phyloP scores from a whole-genome alignment of 768 basidiomycete species.

The Panaeolus papilionaceus region DNA sequence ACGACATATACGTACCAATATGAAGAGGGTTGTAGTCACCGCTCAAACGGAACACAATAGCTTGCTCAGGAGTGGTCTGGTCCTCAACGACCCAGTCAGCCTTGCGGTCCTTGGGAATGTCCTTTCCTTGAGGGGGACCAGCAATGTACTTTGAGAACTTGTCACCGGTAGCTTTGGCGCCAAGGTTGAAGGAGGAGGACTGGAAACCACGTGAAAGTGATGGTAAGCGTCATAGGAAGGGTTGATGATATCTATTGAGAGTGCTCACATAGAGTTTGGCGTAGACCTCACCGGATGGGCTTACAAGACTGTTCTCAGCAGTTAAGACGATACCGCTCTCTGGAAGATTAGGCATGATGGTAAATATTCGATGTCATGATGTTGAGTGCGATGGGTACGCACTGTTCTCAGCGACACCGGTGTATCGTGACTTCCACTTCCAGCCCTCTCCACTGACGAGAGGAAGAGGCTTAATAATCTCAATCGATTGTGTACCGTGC shows the following conservation, averaged over 20 bases:
- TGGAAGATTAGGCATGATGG: slow-evolving; percentile 33
- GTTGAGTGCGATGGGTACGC: slow-evolving; percentile 30
- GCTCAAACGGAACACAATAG: slow-evolving; percentile 72
- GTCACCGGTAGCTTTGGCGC: slow-evolving; percentile 65
- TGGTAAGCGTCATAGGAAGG: background rate
- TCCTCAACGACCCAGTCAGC: slow-evolving; percentile 69
- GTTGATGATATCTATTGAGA: background rate
- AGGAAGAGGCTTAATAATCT: slow-evolving; percentile 81
- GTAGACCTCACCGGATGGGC: slow-evolving; percentile 63
- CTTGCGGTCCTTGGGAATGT: slow-evolving; percentile 62
- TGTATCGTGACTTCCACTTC: slow-evolving; percentile 70
- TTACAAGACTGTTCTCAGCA: slow-evolving; percentile 65
- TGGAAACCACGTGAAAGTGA: slow-evolving; percentile 28
- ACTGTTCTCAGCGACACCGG: slow-evolving; percentile 86
- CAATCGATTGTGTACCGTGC: slow-evolving; percentile 81
- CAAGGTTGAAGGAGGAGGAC: slow-evolving; percentile 74
- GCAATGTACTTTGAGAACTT: slow-evolving; percentile 70
- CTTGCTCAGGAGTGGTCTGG: slow-evolving; percentile 69
- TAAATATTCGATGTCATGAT: background rate
- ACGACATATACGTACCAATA: slow-evolving; percentile 51
- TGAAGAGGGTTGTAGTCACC: slow-evolving; percentile 85
- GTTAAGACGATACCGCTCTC: slow-evolving; percentile 81
- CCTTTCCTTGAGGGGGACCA: slow-evolving; percentile 63
- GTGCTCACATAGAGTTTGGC: slow-evolving; percentile 64
- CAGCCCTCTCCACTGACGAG: slow-evolving; percentile 79